Percentiles rank a stretch among this genome's conserved stretches.
These are phyloP conservation scores for Lenwebbia sp. DNA, from an alignment of 345 rosid genomes.

Conservation along the genomic window DNA sequence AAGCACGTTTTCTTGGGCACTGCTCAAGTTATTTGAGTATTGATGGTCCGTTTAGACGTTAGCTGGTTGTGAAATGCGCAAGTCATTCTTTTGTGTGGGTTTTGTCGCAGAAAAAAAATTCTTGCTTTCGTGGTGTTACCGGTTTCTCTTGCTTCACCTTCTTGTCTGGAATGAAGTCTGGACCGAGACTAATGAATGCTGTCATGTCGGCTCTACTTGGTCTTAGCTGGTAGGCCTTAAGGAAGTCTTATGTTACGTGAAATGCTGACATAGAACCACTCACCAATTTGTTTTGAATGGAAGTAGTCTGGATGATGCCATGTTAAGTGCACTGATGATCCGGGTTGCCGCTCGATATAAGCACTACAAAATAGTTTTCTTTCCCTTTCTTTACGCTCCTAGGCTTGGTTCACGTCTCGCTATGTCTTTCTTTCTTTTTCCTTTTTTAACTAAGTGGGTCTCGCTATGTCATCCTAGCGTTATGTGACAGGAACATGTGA, in stretches of 20 bases:
- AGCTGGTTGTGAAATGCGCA: background rate
- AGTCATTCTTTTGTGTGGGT: background rate
- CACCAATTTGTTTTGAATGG: background rate
- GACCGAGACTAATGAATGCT: background rate
- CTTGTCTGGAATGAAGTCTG: background rate
- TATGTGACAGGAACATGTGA: background rate
- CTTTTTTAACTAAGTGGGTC: background rate
- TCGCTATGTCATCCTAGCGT: background rate
- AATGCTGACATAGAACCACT: background rate
- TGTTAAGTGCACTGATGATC: background rate
- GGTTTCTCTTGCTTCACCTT: background rate
- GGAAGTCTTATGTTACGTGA: background rate
- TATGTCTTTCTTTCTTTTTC: background rate
- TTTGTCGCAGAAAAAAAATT: background rate
- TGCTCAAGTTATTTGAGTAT: background rate
- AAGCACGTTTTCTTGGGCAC: background rate
- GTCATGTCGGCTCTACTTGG: background rate
- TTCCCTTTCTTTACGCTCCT: background rate
- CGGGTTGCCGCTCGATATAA: background rate
- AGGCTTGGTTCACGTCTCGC: background rate
- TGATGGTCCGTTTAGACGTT: background rate
- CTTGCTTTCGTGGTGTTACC: background rate
- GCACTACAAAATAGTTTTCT: background rate
- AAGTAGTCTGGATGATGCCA: background rate
- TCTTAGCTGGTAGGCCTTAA: background rate